Conservation (phyloP, 148 eudicot species). For the Rhododendron ferrugineum region DNA sequence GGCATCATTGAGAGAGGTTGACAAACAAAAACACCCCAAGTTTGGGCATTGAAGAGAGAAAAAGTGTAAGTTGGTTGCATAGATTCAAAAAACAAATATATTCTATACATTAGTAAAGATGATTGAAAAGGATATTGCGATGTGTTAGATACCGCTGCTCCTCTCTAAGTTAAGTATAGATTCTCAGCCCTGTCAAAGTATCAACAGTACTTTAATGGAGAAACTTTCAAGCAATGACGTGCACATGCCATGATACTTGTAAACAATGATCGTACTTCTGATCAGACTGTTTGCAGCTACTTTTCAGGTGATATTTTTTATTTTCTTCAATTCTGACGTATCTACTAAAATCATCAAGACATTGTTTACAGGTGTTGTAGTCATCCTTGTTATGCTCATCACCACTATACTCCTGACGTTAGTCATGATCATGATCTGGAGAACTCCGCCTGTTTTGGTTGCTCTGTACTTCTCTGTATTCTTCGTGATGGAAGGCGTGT, state of each 20-base stretch:
- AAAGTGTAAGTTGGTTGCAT: neutral
- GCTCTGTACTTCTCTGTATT: constrained; percentile 42
- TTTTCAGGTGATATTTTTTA: neutral
- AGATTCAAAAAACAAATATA: no score
- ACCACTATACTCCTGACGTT: constrained; percentile 55
- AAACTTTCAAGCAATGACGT: neutral
- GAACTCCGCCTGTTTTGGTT: constrained; percentile 36
- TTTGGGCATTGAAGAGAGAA: neutral
- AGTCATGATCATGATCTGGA: constrained; percentile 70
- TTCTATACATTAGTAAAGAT: neutral
- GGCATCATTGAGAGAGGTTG: neutral
- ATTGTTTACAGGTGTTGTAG: constrained; percentile 59
- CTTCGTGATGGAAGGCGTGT: constrained; percentile 45
- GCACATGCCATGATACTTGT: neutral
- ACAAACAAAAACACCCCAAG: neutral
- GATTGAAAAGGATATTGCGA: neutral
- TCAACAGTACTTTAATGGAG: neutral
- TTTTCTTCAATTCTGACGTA: neutral
- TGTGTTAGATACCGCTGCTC: neutral
- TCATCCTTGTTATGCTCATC: constrained; percentile 65
- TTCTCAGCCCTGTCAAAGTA: neutral
- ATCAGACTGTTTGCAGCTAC: neutral
- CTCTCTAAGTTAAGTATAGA: neutral
- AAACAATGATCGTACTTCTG: neutral
- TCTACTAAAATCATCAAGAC: neutral